A percentile compares a stretch with the other conserved stretches of the same genome.
Conservation (phyloP, 2,329 filamentous ascomycete genomes). For the Cladosporium cucumerinum region DNA sequence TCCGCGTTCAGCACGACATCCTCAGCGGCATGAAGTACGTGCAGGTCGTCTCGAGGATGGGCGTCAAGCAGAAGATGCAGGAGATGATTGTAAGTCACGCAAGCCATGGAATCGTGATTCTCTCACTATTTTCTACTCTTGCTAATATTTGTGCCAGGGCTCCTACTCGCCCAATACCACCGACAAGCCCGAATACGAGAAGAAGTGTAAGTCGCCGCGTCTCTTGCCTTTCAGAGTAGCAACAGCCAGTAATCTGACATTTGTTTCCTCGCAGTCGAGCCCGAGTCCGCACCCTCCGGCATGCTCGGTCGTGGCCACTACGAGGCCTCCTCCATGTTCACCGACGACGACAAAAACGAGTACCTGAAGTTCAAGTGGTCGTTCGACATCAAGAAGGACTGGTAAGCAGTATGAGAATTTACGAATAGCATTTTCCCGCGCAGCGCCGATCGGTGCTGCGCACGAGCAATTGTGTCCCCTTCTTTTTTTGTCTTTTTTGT, state of each 20-base stretch:
- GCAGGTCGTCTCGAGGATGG: conserved; percentile 87
- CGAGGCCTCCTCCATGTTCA: conserved; percentile 81
- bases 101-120: not conserved
- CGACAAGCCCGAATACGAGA: conserved; percentile 78
- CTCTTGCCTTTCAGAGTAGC: too few species aligned
- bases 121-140: not conserved
- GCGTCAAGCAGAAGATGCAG: conserved; percentile 84
- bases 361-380: conserved; percentile 94
- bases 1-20: conserved; percentile 96
- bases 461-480: not conserved
- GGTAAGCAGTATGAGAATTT: conserved; percentile 52
- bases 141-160: conserved; percentile 53
- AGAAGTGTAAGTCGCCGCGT: conserved; percentile 74
- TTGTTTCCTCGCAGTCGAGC: conserved; percentile 60
- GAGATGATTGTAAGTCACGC: conserved; percentile 83
- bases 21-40: conserved; percentile 94
- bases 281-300: conserved; percentile 87
- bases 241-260: not conserved
- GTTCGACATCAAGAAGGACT: conserved; percentile 96
- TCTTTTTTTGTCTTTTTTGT: not conserved
- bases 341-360: conserved; percentile 89
- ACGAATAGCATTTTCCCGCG: not conserved
- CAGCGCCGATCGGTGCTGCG: not conserved
- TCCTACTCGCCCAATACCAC: conserved; percentile 92
- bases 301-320: conserved; percentile 90